A percentile compares a stretch with the other conserved stretches of the same genome.
Evolutionary conservation across 2,329 filamentous ascomycete genomes (phyloP).

Genomic region (Plenodomus biglobosus): DNA sequence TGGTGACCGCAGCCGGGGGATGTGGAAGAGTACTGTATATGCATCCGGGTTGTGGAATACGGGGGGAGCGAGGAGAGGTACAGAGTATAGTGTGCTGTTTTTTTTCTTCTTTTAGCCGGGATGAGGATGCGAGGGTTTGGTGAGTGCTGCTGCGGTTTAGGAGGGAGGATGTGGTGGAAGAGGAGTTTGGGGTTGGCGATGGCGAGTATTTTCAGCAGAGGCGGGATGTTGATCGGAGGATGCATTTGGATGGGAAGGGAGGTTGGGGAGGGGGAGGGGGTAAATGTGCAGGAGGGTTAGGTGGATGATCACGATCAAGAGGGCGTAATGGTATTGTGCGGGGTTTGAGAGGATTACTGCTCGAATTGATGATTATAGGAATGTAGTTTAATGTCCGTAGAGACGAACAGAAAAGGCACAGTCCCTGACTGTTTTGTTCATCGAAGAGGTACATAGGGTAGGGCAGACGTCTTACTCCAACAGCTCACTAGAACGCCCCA

Average conservation of each 20-base stretch:
- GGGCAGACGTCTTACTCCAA: background rate
- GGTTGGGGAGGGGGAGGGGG: no score
- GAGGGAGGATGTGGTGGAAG: slow-evolving; percentile 26
- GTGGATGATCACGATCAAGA: no score
- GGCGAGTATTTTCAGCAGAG: slow-evolving; percentile 40
- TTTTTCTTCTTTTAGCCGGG: slow-evolving; percentile 46
- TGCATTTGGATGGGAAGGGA: slow-evolving; percentile 22
- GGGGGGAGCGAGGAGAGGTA: slow-evolving; percentile 42
- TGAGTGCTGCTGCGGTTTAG: slow-evolving; percentile 35
- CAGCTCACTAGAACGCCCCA: slow-evolving; percentile 4
- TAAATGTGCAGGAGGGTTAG: no score
- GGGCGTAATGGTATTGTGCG: no score
- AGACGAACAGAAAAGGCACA: no score
- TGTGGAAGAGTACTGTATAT: slow-evolving; percentile 47
- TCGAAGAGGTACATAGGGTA: no score
- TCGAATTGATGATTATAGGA: no score
- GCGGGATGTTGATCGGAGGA: slow-evolving; percentile 36
- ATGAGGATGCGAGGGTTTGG: slow-evolving; percentile 39
- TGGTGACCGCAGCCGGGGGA: slow-evolving; percentile 47
- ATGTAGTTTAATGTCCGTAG: no score
- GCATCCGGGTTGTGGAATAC: slow-evolving; percentile 46
- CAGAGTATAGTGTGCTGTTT: slow-evolving; percentile 48
- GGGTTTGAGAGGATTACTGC: no score
- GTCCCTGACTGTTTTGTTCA: no score
- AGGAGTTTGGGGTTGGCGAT: slow-evolving; percentile 36